Evolutionary conservation across 805 yeast genomes (phyloP).

Genomic region (Lipomyces japonicus): DNA sequence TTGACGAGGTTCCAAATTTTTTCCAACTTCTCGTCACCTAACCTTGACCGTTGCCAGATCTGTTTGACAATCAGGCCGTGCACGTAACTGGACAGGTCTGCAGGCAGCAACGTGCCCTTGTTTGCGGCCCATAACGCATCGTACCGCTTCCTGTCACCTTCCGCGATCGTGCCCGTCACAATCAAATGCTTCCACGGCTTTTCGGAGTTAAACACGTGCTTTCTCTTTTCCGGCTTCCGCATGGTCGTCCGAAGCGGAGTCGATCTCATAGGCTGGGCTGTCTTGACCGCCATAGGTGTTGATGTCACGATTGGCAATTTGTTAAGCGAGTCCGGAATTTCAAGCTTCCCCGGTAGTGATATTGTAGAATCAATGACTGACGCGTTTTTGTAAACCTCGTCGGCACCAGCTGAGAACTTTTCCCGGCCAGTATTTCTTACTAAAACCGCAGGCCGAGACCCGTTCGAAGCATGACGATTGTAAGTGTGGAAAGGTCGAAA

Average conservation of each 20-base stretch:
- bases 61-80: constrained; percentile 57
- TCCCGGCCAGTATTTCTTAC: not conserved
- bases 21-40: constrained; percentile 57
- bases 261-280: not conserved
- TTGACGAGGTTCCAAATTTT: constrained; percentile 66
- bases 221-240: constrained; percentile 27
- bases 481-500: constrained; percentile 1
- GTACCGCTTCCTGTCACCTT: constrained; percentile 72
- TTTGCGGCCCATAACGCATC: constrained; percentile 95
- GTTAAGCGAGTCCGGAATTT: not conserved
- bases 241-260: constrained; percentile 26
- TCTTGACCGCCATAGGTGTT: not conserved
- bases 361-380: constrained; percentile 2
- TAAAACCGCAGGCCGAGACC: not conserved
- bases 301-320: not conserved
- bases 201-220: constrained; percentile 28
- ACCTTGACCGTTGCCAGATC: constrained; percentile 74
- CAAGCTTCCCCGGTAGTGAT: constrained; percentile 2
- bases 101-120: constrained; percentile 46
- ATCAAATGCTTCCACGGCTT: constrained; percentile 31
- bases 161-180: constrained; percentile 34
- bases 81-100: constrained; percentile 19
- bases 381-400: not conserved
- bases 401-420: not conserved
- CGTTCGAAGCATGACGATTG: not conserved